phyloP scores from a whole-genome alignment of 164 flowering plant species.

The Berberis vulgaris region DNA sequence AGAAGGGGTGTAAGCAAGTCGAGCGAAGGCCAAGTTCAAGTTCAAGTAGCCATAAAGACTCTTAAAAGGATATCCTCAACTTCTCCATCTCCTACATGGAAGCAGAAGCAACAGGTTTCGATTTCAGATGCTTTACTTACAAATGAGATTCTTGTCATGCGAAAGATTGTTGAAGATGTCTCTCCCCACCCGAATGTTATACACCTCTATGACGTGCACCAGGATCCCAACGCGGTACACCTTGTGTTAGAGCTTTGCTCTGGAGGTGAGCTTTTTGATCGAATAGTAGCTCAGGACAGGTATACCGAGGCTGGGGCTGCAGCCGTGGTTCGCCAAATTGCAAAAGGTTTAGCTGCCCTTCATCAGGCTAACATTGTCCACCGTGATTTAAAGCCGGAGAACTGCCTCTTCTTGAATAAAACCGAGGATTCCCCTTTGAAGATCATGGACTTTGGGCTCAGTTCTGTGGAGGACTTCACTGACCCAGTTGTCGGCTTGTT shows the following conservation, averaged over 20 bases:
- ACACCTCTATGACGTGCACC: slow-evolving; percentile 58
- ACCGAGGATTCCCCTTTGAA: slow-evolving; percentile 54
- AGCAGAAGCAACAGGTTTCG: slow-evolving; percentile 22
- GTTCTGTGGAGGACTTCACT: slow-evolving; percentile 72
- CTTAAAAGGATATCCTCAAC: slow-evolving; percentile 26
- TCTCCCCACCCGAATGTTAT: slow-evolving; percentile 67
- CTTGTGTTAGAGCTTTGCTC: slow-evolving; percentile 65
- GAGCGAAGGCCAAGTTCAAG: slow-evolving; percentile 5
- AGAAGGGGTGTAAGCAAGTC: slow-evolving; percentile 39
- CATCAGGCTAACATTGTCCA: slow-evolving; percentile 56
- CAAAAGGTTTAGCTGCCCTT: slow-evolving; percentile 41
- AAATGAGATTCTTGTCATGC: slow-evolving; percentile 66
- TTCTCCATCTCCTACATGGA: slow-evolving; percentile 21
- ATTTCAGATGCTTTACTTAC: slow-evolving; percentile 64
- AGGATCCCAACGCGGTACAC: slow-evolving; percentile 55
- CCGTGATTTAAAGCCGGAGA: slow-evolving; percentile 79
- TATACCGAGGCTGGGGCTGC: slow-evolving; percentile 58
- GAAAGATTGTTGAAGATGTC: slow-evolving; percentile 58
- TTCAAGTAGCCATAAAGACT: slow-evolving; percentile 61
- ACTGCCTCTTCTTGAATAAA: slow-evolving; percentile 47
- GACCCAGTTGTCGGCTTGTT: slow-evolving; percentile 73
- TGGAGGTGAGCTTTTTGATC: slow-evolving; percentile 74
- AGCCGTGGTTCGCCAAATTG: slow-evolving; percentile 52
- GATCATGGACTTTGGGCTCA: slow-evolving; percentile 70
- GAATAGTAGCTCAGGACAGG: slow-evolving; percentile 51